Evolutionary conservation across 768 basidiomycete species (phyloP).

Genomic region (Trametes coccinea): DNA sequence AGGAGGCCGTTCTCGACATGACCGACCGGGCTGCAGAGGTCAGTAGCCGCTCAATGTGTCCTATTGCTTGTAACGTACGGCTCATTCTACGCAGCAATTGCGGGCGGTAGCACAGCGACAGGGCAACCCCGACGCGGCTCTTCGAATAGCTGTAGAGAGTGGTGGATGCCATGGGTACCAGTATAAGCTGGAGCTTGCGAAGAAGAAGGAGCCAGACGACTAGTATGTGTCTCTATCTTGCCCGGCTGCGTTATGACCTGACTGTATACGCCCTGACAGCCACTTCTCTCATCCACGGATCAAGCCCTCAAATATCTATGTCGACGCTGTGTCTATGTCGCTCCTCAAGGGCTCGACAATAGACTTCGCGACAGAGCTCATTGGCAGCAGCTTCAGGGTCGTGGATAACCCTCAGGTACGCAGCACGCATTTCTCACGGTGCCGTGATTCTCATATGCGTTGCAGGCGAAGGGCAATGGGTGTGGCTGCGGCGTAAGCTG

Average conservation of each 20-base stretch:
- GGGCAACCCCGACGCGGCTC: conserved; percentile 60
- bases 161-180: conserved; percentile 99
- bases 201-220: conserved; percentile 64
- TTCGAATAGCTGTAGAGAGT: conserved; percentile 85
- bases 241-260: neutral
- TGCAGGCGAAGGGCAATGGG: conserved; percentile 76
- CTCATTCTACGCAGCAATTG: conserved; percentile 62
- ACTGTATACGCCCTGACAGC: conserved; percentile 37
- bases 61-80: neutral
- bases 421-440: neutral
- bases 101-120: conserved; percentile 65
- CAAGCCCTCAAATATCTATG: conserved; percentile 71
- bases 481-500: conserved; percentile 97
- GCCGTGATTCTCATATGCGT: neutral
- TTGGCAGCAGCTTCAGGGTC: conserved; percentile 87
- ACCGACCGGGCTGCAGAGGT: conserved; percentile 81
- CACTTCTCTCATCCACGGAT: conserved; percentile 72
- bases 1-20: conserved; percentile 56
- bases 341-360: conserved; percentile 87
- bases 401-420: conserved; percentile 70
- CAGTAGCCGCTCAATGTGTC: conserved; percentile 16
- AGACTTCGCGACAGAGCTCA: conserved; percentile 92
- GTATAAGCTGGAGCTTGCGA: conserved; percentile 86
- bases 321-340: conserved; percentile 83
- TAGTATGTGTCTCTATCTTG: conserved; percentile 56